Conservation (phyloP, 1,284 basidiomycete species). For the Rhizoctonia solani region DNA sequence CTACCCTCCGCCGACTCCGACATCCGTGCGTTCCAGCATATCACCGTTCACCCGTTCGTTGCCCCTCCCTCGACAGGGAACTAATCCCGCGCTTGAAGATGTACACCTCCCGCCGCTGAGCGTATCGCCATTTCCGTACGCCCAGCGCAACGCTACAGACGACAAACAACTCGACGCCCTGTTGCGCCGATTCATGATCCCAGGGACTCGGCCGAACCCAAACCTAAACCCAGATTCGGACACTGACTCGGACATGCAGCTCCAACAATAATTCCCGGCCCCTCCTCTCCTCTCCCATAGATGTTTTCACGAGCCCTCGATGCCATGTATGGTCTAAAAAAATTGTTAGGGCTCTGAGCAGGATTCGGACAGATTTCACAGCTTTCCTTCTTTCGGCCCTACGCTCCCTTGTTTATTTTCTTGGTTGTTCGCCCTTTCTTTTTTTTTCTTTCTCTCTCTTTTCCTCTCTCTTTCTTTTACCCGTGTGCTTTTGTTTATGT, state of each 20-base stretch:
- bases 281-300: no score
- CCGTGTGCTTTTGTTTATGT: not conserved
- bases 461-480: not conserved
- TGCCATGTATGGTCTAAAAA: conserved; percentile 13
- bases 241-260: no score
- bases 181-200: conserved; percentile 16
- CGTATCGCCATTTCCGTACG: conserved; percentile 26
- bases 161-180: conserved; percentile 32
- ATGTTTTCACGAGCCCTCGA: conserved; percentile 19
- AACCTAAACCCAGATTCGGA: no score
- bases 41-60: conserved; percentile 9
- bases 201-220: conserved; percentile 22
- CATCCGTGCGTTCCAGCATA: conserved; percentile 12
- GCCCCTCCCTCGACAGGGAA: not conserved
- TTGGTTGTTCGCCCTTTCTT: not conserved
- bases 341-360: conserved; percentile 29
- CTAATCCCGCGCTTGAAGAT: conserved; percentile 9
- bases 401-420: not conserved
- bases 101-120: conserved; percentile 21
- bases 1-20: conserved; percentile 1
- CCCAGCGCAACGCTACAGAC: conserved; percentile 23
- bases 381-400: conserved; percentile 32
- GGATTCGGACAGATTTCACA: conserved; percentile 16
- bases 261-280: conserved; percentile 2
- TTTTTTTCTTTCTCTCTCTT: not conserved